A percentile compares a stretch with the other conserved stretches of the same genome.
These are phyloP conservation scores for Paracamarosporium sp. DNA, from an alignment of 2,329 filamentous ascomycete species.

Conservation along the genomic window DNA sequence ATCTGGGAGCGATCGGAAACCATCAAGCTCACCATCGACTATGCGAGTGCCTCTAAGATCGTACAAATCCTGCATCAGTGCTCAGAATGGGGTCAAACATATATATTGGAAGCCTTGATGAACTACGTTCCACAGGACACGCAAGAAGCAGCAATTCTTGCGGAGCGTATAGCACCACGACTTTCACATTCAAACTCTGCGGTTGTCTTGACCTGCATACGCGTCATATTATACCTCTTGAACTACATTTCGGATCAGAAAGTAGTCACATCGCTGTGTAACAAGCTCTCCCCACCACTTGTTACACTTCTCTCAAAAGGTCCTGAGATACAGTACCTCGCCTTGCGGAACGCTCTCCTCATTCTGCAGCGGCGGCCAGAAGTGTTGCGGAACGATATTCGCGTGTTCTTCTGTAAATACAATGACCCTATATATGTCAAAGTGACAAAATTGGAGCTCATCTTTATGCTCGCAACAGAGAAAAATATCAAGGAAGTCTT, in stretches of 20 bases:
- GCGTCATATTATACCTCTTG: slow-evolving; percentile 96
- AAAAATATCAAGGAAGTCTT: slow-evolving; percentile 95
- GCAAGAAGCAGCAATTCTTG: slow-evolving; percentile 84
- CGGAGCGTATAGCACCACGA: slow-evolving; percentile 92
- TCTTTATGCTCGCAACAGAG: slow-evolving; percentile 97
- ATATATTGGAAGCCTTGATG: slow-evolving; percentile 97
- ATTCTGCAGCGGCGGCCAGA: slow-evolving; percentile 93
- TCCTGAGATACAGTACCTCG: slow-evolving; percentile 97
- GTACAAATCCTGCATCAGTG: slow-evolving; percentile 95
- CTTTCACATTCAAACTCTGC: slow-evolving; percentile 97
- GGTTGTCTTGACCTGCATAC: slow-evolving; percentile 93
- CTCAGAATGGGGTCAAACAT: slow-evolving; percentile 99
- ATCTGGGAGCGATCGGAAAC: slow-evolving; percentile 98
- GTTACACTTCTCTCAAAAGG: slow-evolving; percentile 96
- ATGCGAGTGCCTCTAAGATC: slow-evolving; percentile 96
- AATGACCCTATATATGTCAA: slow-evolving; percentile 99
- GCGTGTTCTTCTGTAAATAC: slow-evolving; percentile 99
- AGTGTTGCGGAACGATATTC: slow-evolving; percentile 92
- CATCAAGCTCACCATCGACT: slow-evolving; percentile 98
- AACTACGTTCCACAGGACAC: slow-evolving; percentile 95
- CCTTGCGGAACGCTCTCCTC: slow-evolving; percentile 88
- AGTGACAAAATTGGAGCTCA: slow-evolving; percentile 96
- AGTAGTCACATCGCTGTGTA: slow-evolving; percentile 83
- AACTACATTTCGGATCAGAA: slow-evolving; percentile 96
- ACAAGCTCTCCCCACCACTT: slow-evolving; percentile 91